Base-by-base conservation (phyloP, 257 asterid genomes). In the Capsicum baccatum region DNA sequence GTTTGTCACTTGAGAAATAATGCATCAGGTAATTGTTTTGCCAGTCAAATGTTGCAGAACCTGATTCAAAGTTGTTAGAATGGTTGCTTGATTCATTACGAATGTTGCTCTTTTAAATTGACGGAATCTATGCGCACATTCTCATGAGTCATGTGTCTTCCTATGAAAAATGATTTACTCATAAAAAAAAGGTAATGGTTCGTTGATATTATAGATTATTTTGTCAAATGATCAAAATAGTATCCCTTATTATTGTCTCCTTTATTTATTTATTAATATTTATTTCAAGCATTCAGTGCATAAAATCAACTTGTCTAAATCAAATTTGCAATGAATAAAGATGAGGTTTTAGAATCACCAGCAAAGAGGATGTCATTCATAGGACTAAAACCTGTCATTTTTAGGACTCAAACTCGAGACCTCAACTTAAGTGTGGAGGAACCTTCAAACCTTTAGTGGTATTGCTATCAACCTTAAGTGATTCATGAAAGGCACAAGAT, bases 61-160 rank as follows among this genome's bases (percentile, higher is more conserved):
- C 47, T 76, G 14, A 76, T 50, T 52, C 81, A 52, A 74, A 74
- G 47, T 13, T 9, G 33, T 39, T 74, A 74, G 47, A 74, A 21
- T 50, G 50, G 21, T 50, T 73, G 44, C 15, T 21, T 74, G 50
- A 47, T 74, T 19, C 47, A 21, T 50, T 50, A 50, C 21, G 80
- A 13, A 74, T 6, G 17, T 74, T 74, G 21, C 62, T 19, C n/a
- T 13, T 71, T 13, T 21, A 74, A 50, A 12, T 52, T 21, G 81
- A 74, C 50, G 81, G 50, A 50, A 74, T 50, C 4, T 50, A 74
- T 50, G 62, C 6, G n/a, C 57, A 50, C 10, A 74, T 74, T 42
- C 44, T 39, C 44, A 39, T 39, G 44, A 39, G 44, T 39, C 44
- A 39, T 39, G 3, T 39, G 44, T 39, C 44, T 39, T 39, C 44